A percentile compares a stretch with the other conserved stretches of the same genome.
These are phyloP conservation scores for Fomitopsis schrenkii DNA, from an alignment of 1,284 basidiomycete species.

Conservation along the genomic window DNA sequence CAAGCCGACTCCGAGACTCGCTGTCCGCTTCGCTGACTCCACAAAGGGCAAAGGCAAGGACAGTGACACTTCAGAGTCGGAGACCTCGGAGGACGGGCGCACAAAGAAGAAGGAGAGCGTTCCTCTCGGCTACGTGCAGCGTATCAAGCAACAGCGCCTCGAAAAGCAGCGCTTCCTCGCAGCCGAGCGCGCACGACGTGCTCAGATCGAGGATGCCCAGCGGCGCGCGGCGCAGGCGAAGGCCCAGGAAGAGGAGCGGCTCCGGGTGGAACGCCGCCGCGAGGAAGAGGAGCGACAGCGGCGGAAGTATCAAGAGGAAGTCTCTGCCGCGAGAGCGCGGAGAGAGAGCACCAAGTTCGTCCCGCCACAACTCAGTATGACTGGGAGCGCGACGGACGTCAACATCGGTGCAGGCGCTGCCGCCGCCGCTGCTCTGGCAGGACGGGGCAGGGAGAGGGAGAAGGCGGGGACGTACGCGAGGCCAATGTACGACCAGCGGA, in stretches of 20 bases:
- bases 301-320: conserved; percentile 52
- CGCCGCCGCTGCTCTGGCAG: conserved; percentile 28
- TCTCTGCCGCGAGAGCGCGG: conserved; percentile 54
- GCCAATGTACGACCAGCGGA: conserved; percentile 18
- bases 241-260: conserved; percentile 40
- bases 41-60: conserved; percentile 36
- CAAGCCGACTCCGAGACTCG: conserved; percentile 38
- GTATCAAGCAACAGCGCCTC: conserved; percentile 65
- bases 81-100: background rate
- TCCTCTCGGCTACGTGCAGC: conserved; percentile 63
- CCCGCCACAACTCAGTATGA: conserved; percentile 13
- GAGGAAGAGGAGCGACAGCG: conserved; percentile 55
- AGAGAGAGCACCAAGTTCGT: conserved; percentile 47
- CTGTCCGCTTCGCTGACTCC: conserved; percentile 65
- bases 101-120: conserved; percentile 54
- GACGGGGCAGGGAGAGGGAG: conserved; percentile 32
- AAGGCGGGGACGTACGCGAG: conserved; percentile 13
- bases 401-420: conserved; percentile 17
- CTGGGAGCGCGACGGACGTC: conserved; percentile 13
- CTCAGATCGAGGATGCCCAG: conserved; percentile 47
- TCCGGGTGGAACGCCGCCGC: conserved; percentile 48
- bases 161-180: conserved; percentile 66
- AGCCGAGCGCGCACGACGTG: conserved; percentile 51
- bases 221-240: conserved; percentile 48
- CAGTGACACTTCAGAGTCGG: conserved; percentile 2